Evolutionary conservation across 2,329 filamentous ascomycete species (phyloP), one percentile per base, ranked within the genome.

Genomic region (Aspergillus melleus): DNA sequence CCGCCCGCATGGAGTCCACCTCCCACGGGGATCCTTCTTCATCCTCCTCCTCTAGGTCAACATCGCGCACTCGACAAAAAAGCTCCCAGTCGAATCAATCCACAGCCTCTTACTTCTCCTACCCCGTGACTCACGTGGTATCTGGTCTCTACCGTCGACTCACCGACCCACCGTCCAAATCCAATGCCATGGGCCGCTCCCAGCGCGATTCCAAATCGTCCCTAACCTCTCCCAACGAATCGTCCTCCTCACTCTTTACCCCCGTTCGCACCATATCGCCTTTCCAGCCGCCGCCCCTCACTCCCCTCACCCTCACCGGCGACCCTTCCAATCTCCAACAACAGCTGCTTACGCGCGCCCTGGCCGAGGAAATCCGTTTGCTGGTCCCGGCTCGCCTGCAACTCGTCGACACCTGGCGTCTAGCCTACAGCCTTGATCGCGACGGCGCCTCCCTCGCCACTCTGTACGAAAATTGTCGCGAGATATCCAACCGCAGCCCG

Each of bases 311-410:
- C 4, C 83, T 98, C 39, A 77, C 81, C 1, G 60, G 67, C 36
- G 68, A 92, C 89, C 3, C 78, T 82, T 19, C 68, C 77, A 19
- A 83, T 81, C 39, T 87, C 86, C 68, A 73, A 51, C 84, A 86
- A 57, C 72, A 76, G 65, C 80, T 98, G 55, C 82, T 99, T 58
- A 89, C 84, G 19, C 80, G 81, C 53, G 84, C 87, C 11, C 80
- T 98, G 30, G 95, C 94, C 2, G 95, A 98, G 78, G 95, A 98
- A 79, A 96, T 98, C 59, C 85, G 95, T 52, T 85, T 96, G 44
- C 88, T 98, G 70, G 81, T 98, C 22, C 95, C 95, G 0, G 88
- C 96, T 65, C 84, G 95, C 52, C 79, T 98, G 61, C 91, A 96
- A 76, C 87, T 99, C 49, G 86, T 89, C 61, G 93, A 97, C 67